These are phyloP conservation scores for Melanomma pulvis-pyrius DNA, from an alignment of 495 filamentous ascomycete genomes.

Conservation along the genomic window DNA sequence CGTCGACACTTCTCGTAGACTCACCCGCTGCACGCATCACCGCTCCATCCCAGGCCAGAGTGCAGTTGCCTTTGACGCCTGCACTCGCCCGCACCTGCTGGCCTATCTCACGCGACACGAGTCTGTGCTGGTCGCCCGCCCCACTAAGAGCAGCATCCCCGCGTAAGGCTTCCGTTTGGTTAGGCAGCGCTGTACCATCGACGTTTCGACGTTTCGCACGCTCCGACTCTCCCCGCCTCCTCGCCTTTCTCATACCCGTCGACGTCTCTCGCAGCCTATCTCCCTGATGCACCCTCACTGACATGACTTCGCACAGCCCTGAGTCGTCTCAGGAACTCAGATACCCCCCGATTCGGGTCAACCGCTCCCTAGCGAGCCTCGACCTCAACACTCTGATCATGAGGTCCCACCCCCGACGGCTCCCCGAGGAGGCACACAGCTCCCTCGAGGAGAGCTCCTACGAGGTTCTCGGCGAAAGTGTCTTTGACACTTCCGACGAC, in stretches of 20 bases:
- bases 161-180: conserved; percentile 15
- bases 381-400: conserved; percentile 37
- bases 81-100: background rate
- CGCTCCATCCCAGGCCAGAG: background rate
- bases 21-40: background rate
- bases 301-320: conserved; percentile 27
- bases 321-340: conserved; percentile 25
- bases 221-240: background rate
- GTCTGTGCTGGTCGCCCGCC: conserved; percentile 10
- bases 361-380: conserved; percentile 24
- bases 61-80: background rate
- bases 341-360: conserved; percentile 19
- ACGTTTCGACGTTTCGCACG: background rate
- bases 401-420: conserved; percentile 25
- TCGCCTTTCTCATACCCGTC: background rate
- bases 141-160: conserved; percentile 11
- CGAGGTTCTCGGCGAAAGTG: conserved; percentile 34
- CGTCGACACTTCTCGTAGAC: background rate
- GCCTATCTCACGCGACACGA: background rate
- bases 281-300: conserved; percentile 13
- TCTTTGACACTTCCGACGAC: conserved; percentile 35
- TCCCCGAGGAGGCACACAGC: conserved; percentile 22
- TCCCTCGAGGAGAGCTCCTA: conserved; percentile 39
- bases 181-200: conserved; percentile 19
- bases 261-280: background rate